Percentiles rank a stretch among this genome's conserved stretches.
Conservation (phyloP, 2,329 filamentous ascomycete species). For the Diplodia seriata region DNA sequence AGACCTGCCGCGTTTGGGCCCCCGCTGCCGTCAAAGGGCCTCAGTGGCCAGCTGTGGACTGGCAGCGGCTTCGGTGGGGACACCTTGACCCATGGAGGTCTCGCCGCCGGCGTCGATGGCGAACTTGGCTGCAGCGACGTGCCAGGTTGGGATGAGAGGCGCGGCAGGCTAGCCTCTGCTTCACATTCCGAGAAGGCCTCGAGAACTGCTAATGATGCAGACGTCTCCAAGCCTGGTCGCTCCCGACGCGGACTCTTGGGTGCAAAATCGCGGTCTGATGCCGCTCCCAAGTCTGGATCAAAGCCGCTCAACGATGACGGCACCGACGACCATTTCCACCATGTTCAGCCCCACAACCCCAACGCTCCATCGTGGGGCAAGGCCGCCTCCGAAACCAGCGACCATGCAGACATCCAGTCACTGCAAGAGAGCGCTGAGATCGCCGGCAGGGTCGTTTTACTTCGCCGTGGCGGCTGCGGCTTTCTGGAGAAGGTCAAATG, state of each 20-base stretch:
- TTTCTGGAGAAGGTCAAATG: conserved; percentile 98
- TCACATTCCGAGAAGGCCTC: conserved; percentile 49
- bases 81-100: conserved; percentile 63
- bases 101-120: conserved; percentile 67
- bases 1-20: conserved; percentile 94
- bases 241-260: conserved; percentile 6
- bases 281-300: not conserved
- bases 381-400: conserved; percentile 35
- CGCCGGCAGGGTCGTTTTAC: conserved; percentile 85
- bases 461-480: conserved; percentile 92
- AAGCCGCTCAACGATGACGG: conserved; percentile 64
- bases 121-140: conserved; percentile 96
- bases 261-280: not conserved
- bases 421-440: conserved; percentile 93
- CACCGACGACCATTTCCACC: conserved; percentile 83
- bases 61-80: conserved; percentile 91
- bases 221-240: not conserved
- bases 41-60: conserved; percentile 92
- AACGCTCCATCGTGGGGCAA: conserved; percentile 40
- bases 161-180: conserved; percentile 9
- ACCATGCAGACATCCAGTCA: conserved; percentile 87
- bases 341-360: conserved; percentile 51
- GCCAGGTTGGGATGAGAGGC: conserved; percentile 77
- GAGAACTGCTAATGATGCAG: conserved; percentile 13
- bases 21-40: conserved; percentile 72